Evolutionary conservation across 805 yeast genomes (phyloP), one percentile per base, ranked within the genome.

Genomic region (Komagataella populi): DNA sequence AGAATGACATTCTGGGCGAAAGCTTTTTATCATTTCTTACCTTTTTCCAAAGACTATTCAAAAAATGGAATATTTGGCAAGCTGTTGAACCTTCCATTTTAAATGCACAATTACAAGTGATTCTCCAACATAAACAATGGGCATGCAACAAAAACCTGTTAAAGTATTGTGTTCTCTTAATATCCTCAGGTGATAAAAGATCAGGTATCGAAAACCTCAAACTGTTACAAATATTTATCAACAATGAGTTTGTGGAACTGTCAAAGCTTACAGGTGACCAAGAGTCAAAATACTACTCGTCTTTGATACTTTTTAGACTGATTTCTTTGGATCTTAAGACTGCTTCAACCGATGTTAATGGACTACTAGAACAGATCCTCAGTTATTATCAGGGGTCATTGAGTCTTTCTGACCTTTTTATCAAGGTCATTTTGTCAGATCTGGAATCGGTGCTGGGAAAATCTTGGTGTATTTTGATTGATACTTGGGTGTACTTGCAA

Each of bases 81-180:
- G 7, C 6, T 7, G 17, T 49, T 44, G 16, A 36, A 6, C 24
- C 47, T 22, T 17, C 45, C 10, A 67, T 81, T 50, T 53, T 83
- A 12, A 80, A 83, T 55, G 69, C 91, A 0, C 87, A 84, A 54
- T 60, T 84, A 30, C 89, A 85, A 60, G 86, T 76, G 3, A 59
- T 83, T 8, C 67, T 84, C 24, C 68, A 68, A 1, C 63, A 66
- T 2, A 57, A 61, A 43, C 50, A 54, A 18, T 84, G 88, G 84
- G 59, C 77, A 1, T 55, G 57, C 12, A 56, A 71, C 23, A 62
- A 58, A 2, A 53, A 54, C 0, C 69, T 77, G n/a, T 58, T 86
- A 56, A 69, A 72, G 45, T 77, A 81, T 52, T 56, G 66, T 45
- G 54, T 77, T 1, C 58, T 80, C 14, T 52, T 71, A 45, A 56